phyloP scores from a whole-genome alignment of 371 early-diverging fungal species.

The Zopfochytrium polystomum region DNA sequence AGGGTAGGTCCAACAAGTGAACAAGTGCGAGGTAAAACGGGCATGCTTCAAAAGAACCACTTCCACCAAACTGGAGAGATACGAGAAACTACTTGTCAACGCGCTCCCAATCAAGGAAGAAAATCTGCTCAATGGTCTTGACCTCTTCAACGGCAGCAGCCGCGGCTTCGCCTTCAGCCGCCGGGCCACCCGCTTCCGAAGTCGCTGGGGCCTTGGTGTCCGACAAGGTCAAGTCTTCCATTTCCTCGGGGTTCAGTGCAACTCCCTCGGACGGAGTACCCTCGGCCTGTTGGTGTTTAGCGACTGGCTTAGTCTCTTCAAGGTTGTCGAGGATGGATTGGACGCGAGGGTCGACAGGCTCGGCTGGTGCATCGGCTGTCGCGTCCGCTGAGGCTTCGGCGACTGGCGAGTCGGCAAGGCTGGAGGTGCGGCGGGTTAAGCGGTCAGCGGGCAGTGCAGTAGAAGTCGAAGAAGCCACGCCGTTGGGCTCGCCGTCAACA shows the following conservation, averaged over 20 bases:
- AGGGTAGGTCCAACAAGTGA: no score
- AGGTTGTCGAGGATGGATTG: neutral
- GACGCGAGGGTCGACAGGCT: neutral
- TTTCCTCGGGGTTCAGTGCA: neutral
- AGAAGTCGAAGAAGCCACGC: no score
- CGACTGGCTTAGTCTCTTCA: neutral
- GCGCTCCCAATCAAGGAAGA: neutral
- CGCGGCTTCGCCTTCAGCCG: neutral
- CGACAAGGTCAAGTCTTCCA: neutral
- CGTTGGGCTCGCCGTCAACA: no score
- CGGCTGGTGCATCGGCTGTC: no score
- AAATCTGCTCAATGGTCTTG: neutral
- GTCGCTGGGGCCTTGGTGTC: neutral
- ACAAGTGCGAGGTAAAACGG: no score
- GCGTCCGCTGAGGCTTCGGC: neutral
- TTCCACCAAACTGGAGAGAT: no score
- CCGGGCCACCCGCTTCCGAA: neutral
- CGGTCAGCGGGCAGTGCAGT: no score
- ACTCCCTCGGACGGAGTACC: neutral
- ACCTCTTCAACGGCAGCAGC: neutral
- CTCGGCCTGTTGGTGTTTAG: neutral
- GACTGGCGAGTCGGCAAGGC: neutral
- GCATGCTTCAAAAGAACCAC: no score
- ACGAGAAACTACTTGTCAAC: no score
- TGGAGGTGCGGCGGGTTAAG: no score